Evolutionary conservation across 805 yeast species (phyloP).

Genomic region (Lachancea quebecensis): DNA sequence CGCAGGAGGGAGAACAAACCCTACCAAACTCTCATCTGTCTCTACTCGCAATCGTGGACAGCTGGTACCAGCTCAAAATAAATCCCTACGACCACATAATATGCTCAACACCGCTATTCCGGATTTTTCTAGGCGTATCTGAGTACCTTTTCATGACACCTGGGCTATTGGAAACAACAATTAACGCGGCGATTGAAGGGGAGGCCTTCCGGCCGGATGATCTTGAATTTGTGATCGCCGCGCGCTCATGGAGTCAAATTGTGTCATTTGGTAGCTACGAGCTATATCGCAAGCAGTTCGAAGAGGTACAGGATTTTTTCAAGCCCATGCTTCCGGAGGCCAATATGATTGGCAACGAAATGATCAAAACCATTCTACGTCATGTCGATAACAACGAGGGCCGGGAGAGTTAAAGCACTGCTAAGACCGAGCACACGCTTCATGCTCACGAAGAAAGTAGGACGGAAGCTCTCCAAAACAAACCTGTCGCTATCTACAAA

Average conservation of each 20-base stretch:
- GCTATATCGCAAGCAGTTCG: constrained; percentile 65
- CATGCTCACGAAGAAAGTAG: too few relatives aligned
- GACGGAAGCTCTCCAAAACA: too few relatives aligned
- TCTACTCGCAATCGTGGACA: constrained; percentile 82
- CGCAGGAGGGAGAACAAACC: constrained; percentile 40
- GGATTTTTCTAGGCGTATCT: constrained; percentile 89
- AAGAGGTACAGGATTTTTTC: constrained; percentile 75
- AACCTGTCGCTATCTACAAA: too few relatives aligned
- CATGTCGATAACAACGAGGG: constrained; percentile 18
- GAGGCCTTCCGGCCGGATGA: constrained; percentile 79
- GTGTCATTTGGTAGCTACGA: constrained; percentile 70
- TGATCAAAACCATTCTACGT: constrained; percentile 72
- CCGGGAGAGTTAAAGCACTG: neutral
- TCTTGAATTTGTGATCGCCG: constrained; percentile 85
- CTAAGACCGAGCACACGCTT: too few relatives aligned
- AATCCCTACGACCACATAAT: constrained; percentile 95
- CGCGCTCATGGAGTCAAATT: constrained; percentile 78
- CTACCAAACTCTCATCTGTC: constrained; percentile 84
- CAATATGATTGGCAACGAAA: constrained; percentile 80
- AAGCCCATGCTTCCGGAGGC: constrained; percentile 85
- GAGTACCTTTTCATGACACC: constrained; percentile 87
- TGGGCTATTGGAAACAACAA: constrained; percentile 70
- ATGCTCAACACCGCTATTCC: constrained; percentile 88
- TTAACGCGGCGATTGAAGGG: constrained; percentile 62
- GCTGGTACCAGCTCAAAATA: constrained; percentile 80